phyloP scores from a whole-genome alignment of 805 yeast species.

The Candida anglica region DNA sequence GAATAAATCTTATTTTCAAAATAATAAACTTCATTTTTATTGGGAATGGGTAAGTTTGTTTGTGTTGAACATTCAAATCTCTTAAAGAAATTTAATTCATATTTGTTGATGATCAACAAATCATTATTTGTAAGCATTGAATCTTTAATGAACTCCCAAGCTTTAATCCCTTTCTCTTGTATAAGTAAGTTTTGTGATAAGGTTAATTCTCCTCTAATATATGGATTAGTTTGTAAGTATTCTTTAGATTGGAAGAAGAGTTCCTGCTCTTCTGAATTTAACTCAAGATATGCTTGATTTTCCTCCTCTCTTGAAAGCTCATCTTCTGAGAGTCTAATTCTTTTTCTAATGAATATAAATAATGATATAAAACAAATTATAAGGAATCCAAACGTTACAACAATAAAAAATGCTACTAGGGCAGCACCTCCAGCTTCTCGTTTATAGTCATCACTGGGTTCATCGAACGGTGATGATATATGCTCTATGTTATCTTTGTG shows the following conservation, averaged over 20 bases:
- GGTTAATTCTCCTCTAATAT: conserved; percentile 39
- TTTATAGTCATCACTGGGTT: too few species aligned
- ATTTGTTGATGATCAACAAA: conserved; percentile 60
- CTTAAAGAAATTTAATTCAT: conserved; percentile 55
- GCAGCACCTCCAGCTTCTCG: too few species aligned
- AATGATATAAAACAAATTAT: not conserved
- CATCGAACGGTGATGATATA: too few species aligned
- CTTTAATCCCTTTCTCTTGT: conserved; percentile 84
- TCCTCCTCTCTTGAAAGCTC: conserved; percentile 58
- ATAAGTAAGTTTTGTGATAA: conserved; percentile 61
- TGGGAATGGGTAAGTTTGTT: conserved; percentile 83
- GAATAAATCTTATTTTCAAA: conserved; percentile 85
- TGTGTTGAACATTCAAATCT: conserved; percentile 64
- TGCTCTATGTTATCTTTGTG: too few species aligned
- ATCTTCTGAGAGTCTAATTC: conserved; percentile 38
- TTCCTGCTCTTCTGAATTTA: conserved; percentile 68
- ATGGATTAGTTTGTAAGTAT: conserved; percentile 30
- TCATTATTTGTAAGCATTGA: conserved; percentile 52
- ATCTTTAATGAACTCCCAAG: conserved; percentile 80
- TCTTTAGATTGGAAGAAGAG: conserved; percentile 65
- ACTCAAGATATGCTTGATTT: conserved; percentile 50
- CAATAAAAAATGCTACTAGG: too few species aligned
- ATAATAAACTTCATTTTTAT: conserved; percentile 79
- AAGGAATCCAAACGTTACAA: conserved; percentile 1
- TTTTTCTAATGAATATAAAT: conserved; percentile 7